A percentile compares a stretch with the other conserved stretches of the same genome.
These are phyloP conservation scores for Hypoxylon crocopeplum DNA, from an alignment of 495 filamentous ascomycete species.

Conservation along the genomic window DNA sequence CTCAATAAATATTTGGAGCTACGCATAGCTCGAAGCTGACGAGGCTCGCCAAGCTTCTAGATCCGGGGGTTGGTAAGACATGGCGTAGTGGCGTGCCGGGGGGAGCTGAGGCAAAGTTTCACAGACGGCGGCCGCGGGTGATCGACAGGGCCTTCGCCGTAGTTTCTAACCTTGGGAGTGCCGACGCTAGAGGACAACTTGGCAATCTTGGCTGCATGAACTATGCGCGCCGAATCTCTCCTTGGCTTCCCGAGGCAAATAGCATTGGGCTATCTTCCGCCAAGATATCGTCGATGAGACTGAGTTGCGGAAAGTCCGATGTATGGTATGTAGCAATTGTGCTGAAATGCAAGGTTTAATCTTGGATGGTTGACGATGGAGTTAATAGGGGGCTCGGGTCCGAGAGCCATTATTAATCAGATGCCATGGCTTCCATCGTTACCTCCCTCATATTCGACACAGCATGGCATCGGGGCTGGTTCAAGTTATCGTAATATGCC, in stretches of 20 bases:
- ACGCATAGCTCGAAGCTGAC: not conserved
- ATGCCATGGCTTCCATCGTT: no score
- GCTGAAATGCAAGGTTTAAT: not conserved
- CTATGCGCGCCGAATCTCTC: no score
- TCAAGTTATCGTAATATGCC: no score
- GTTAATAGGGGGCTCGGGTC: conserved; percentile 1
- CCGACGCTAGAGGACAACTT: conserved; percentile 23
- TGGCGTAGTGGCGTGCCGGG: conserved; percentile 13
- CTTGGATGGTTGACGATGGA: not conserved
- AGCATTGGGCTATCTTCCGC: conserved; percentile 4
- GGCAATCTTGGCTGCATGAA: conserved; percentile 32
- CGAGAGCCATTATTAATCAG: not conserved
- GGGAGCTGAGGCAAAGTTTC: conserved; percentile 22
- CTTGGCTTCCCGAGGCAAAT: no score
- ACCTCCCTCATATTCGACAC: no score
- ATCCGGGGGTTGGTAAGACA: conserved; percentile 10
- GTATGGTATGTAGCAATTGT: not conserved
- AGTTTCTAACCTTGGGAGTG: conserved; percentile 17
- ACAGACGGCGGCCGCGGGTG: conserved; percentile 25
- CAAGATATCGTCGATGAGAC: conserved; percentile 2
- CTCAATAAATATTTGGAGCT: no score
- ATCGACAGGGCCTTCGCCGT: conserved; percentile 32
- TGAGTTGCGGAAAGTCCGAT: conserved; percentile 24
- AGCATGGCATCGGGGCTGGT: no score
- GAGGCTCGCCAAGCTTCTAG: conserved; percentile 19